Evolutionary conservation across 441 rosid species (phyloP), one percentile per base, ranked within the genome.

Genomic region (Iberis amara): DNA sequence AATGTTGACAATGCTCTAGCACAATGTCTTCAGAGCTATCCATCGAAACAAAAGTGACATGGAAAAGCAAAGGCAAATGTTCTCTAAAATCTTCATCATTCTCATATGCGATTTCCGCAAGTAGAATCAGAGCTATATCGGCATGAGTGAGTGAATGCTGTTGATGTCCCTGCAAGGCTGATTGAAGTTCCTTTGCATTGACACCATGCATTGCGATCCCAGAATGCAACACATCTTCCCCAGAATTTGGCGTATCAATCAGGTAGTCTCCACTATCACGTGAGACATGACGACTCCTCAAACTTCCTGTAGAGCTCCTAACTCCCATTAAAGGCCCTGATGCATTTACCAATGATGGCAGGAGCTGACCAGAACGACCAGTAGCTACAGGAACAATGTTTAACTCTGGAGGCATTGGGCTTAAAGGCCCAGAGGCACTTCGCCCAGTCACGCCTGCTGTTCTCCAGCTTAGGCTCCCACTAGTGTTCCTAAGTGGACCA

Each of bases 11-110:
- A 71, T 94, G 99, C 70, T 89, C 97, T 26, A 94, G 83, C 71
- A 94, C 97, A 52, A 94, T 94, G 64, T 86, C 99, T 73, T 89
- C 99, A 49, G 99, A 94, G 67, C 99, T 89, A 70, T 94, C 97
- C 99, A 89, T 94, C 2, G 97, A 94, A 75, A 94, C 97, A 75
- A 89, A 94, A 14, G 87, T 94, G 63, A 94, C 96, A 36, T 94
- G 99, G 71, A 94, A 94, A 42, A 94, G 94, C 55, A 94, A 80
- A 36, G 99, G 99, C 72, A 94, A 69, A 72, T 94, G 99, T 64
- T 94, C 99, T 3, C 99, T 86, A 66, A 94, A 94, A 76, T 94
- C 99, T 80, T 94, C 99, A 60, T 89, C 97, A 55, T 94, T 94
- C 70, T 94, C 99, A 33, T 94, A 94, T 24, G 99, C 99, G 47